Conservation (phyloP, 345 rosid species). For the Gynandropsis gynandra region DNA sequence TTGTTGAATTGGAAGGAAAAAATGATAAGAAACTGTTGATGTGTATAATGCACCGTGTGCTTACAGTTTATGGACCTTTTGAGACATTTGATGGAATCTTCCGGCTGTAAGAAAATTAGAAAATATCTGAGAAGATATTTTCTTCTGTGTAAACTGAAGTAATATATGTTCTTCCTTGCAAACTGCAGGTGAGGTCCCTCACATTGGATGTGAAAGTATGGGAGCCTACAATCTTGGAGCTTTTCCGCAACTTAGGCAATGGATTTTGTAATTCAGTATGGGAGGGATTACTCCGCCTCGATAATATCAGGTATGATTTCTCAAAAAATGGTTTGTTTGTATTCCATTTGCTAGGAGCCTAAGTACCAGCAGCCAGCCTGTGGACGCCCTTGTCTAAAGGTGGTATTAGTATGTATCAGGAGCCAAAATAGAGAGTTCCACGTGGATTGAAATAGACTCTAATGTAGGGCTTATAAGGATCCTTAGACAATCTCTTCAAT, state of each 20-base stretch:
- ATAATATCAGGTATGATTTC: constrained; percentile 37
- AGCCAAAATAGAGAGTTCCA: too few species aligned
- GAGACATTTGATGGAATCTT: too few species aligned
- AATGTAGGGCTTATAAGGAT: too few species aligned
- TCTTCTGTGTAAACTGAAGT: constrained; percentile 13
- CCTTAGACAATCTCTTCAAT: too few species aligned
- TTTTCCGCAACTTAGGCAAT: constrained; percentile 65
- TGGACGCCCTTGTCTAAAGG: too few species aligned
- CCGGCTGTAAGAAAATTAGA: neutral
- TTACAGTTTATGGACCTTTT: too few species aligned
- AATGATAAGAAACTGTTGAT: too few species aligned
- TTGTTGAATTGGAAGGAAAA: too few species aligned
- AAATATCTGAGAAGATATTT: constrained; percentile 1
- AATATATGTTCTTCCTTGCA: constrained; percentile 3
- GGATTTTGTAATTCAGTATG: constrained; percentile 68
- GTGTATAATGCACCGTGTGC: too few species aligned
- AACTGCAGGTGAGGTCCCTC: constrained; percentile 74
- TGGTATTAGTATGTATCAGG: too few species aligned
- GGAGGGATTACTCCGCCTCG: constrained; percentile 54
- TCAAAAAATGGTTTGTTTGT: constrained; percentile 6
- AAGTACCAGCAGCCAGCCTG: too few species aligned
- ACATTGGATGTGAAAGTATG: constrained; percentile 85
- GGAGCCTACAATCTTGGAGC: constrained; percentile 69
- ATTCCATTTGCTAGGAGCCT: neutral
- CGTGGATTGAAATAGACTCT: too few species aligned